Percentiles rank a stretch among this genome's conserved stretches.
Evolutionary conservation across 2,329 filamentous ascomycete genomes (phyloP).

Genomic region (Dactylellina cionopaga): DNA sequence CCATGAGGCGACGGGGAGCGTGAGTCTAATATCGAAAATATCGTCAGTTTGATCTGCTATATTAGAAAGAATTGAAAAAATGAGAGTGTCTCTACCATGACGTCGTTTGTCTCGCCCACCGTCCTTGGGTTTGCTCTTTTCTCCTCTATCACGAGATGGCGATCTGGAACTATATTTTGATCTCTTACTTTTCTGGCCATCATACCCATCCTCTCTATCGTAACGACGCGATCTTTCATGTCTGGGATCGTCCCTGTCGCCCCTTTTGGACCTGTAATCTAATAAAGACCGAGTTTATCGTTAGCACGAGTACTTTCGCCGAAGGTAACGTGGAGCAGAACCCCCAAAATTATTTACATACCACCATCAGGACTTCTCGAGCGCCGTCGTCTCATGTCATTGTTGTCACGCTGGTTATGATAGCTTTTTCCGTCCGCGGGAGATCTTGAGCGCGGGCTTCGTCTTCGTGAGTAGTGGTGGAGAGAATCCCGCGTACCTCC

Average conservation of each 20-base stretch:
- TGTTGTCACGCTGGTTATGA: slow-evolving; percentile 25
- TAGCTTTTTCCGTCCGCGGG: slow-evolving; percentile 44
- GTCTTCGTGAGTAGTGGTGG: slow-evolving; percentile 47
- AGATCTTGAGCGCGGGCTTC: slow-evolving; percentile 51
- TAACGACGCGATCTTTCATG: slow-evolving; percentile 31
- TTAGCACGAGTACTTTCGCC: too few species aligned
- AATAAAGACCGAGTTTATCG: too few species aligned
- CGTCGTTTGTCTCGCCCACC: slow-evolving; percentile 25
- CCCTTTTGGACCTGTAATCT: slow-evolving; percentile 27
- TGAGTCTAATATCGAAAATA: neutral
- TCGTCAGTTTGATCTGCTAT: neutral
- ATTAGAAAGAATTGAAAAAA: neutral
- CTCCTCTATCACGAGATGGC: slow-evolving; percentile 12
- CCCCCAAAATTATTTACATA: too few species aligned
- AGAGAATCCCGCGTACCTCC: slow-evolving; percentile 48
- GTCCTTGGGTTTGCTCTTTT: slow-evolving; percentile 12
- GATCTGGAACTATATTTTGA: slow-evolving; percentile 33
- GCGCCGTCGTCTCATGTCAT: slow-evolving; percentile 31
- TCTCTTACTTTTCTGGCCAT: slow-evolving; percentile 21
- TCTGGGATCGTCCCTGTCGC: slow-evolving; percentile 29
- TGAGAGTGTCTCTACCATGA: slow-evolving; percentile 8
- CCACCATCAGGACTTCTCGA: slow-evolving; percentile 41
- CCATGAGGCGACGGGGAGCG: slow-evolving; percentile 22
- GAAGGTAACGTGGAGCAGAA: too few species aligned
- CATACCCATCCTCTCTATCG: slow-evolving; percentile 14